Base-by-base conservation (phyloP, 2,329 filamentous ascomycete species). In the Cadophora malorum region DNA sequence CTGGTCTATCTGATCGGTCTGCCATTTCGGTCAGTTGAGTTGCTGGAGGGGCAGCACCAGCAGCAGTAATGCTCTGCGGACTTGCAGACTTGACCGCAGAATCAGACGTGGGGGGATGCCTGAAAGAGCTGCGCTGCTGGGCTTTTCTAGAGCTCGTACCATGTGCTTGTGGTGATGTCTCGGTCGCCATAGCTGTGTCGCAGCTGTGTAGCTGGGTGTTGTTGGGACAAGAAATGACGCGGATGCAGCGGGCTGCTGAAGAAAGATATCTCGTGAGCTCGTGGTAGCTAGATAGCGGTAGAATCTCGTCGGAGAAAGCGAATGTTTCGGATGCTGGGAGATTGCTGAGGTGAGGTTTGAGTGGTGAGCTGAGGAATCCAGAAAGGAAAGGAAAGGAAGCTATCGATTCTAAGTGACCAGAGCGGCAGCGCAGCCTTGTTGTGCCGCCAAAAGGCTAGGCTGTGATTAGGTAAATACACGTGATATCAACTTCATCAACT, bases 1-100 rank as follows among this genome's bases (percentile, higher is more conserved):
- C 87, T 76, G 81, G 73, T 72, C 85, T 82, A 73, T 83, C 82
- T 73, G 89, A 84, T 73, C 89, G 87, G 79, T 94, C 91, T 94
- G 80, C 74, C 70, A 80, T 78, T 35, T 60, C 64, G 75, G 67
- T 75, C 53, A 75, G 71, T 67, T 69, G 49, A 16, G 38, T 7
- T 33, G 65, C 25, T 49, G 23, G 53, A 41, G 69, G n/a, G 28
- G 56, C 64, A 21, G 35, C 60, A 60, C 38, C 31, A 45, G 58
- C 45, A 47, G 41, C 21, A 35, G 45, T 7, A 12, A 38, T 47
- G 31, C 45, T 56, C 53, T 31, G 49, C 6, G 16, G 49, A 8
- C 41, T 60, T n/a, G 33, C 47, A 55, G 55, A 61, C 53, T 45
- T 41, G 56, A 33, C 56, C 66, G 6, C 59, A 64, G 63, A 55